These are phyloP conservation scores for Globisporangium takayamanum DNA, from an alignment of 352 stramenopile genomes.

Conservation along the genomic window DNA sequence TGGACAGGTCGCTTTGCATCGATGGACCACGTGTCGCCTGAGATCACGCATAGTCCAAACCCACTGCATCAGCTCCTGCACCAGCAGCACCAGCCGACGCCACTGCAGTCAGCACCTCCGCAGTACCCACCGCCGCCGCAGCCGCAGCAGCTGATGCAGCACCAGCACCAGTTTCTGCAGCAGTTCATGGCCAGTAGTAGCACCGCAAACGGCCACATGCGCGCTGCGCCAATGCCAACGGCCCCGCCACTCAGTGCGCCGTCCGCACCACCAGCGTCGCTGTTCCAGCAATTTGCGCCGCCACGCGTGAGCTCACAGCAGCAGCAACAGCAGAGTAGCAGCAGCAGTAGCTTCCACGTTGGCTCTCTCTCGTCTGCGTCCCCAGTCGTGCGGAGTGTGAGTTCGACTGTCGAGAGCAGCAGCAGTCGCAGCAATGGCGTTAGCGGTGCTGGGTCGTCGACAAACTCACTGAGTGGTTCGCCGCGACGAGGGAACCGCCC, in stretches of 20 bases:
- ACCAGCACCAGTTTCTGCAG: slow-evolving; percentile 48
- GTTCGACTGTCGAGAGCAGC: slow-evolving; percentile 28
- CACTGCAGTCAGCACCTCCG: slow-evolving; percentile 13
- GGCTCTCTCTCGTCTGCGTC: slow-evolving; percentile 4
- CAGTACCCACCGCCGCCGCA: slow-evolving; percentile 22
- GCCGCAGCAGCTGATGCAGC: slow-evolving; percentile 24
- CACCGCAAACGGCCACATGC: slow-evolving; percentile 24
- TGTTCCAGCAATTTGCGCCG: slow-evolving; percentile 33
- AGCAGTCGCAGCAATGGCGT: slow-evolving; percentile 30
- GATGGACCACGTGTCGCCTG: slow-evolving; percentile 46
- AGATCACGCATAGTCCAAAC: slow-evolving; percentile 63
- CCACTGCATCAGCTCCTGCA: slow-evolving; percentile 62
- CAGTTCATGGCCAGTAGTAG: slow-evolving; percentile 41
- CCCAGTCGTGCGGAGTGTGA: slow-evolving; percentile 30
- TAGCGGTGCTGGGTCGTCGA: slow-evolving; percentile 32
- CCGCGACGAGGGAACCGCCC: slow-evolving; percentile 34
- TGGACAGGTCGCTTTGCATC: slow-evolving; percentile 38
- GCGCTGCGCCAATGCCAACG: slow-evolving; percentile 20
- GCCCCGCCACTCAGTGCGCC: slow-evolving; percentile 25
- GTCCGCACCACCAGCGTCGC: slow-evolving; percentile 13
- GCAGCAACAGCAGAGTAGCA: slow-evolving; percentile 8
- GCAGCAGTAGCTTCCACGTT: slow-evolving; percentile 4
- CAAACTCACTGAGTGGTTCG: slow-evolving; percentile 37
- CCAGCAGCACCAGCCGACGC: slow-evolving; percentile 32
- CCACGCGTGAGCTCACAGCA: slow-evolving; percentile 8